phyloP scores from a whole-genome alignment of 169 alveolate genomes.

The Plasmodium inui region DNA sequence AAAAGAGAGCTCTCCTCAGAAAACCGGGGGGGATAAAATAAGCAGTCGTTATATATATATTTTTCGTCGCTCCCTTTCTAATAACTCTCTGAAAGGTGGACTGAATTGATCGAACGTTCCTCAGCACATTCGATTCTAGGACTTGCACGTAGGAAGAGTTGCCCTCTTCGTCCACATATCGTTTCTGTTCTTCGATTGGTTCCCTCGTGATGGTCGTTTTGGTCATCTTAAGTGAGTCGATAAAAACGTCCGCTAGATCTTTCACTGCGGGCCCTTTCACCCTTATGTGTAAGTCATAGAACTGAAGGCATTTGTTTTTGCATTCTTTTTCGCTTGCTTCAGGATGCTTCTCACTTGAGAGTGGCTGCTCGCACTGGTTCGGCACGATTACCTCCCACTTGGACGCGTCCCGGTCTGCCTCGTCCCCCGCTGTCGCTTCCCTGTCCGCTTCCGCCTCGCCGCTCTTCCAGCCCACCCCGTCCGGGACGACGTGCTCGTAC shows the following conservation, averaged over 20 bases:
- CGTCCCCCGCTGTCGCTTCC: neutral
- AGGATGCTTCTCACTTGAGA: neutral
- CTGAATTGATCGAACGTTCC: conserved; percentile 79
- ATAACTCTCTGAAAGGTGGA: conserved; percentile 52
- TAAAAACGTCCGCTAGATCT: conserved; percentile 81
- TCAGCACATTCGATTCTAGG: conserved; percentile 81
- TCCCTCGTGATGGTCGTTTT: conserved; percentile 8
- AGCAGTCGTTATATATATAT: conserved; percentile 85
- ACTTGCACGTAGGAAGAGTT: conserved; percentile 79
- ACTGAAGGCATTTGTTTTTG: conserved; percentile 68
- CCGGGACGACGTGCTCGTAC: conserved; percentile 62
- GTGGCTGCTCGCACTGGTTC: neutral
- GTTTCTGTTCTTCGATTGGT: conserved; percentile 56
- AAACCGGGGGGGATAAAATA: conserved; percentile 89
- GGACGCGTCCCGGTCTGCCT: neutral
- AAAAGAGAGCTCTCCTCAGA: conserved; percentile 81
- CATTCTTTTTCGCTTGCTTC: conserved; percentile 7
- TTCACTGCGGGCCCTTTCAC: conserved; percentile 81
- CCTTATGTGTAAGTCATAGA: conserved; percentile 71
- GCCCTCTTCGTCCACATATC: conserved; percentile 68
- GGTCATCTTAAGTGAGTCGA: conserved; percentile 79
- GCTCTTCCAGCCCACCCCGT: neutral
- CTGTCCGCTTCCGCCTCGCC: neutral
- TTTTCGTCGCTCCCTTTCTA: conserved; percentile 78
- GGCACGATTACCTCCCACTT: neutral